Conservation (phyloP, 2,329 filamentous ascomycete species). For the Exophiala xenobiotica region DNA sequence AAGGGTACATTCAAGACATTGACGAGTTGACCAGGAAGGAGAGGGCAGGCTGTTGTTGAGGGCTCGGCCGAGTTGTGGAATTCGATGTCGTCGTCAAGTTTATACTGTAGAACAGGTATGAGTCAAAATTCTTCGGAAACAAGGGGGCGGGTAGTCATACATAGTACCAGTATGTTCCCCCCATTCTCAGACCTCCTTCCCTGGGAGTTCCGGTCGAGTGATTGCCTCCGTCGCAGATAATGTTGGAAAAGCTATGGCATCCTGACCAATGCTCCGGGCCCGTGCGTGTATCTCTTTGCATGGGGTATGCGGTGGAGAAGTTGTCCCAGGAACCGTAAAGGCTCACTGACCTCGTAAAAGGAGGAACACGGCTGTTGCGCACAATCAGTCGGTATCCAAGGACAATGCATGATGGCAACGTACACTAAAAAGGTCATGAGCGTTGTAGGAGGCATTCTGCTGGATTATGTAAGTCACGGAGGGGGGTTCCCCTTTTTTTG, state of each 20-base stretch:
- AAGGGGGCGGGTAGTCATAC: slow-evolving; percentile 55
- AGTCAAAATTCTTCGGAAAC: slow-evolving; percentile 2
- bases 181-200: slow-evolving; percentile 84
- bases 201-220: slow-evolving; percentile 53
- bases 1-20: slow-evolving; percentile 81
- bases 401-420: slow-evolving; percentile 13
- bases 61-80: slow-evolving; percentile 70
- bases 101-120: slow-evolving; percentile 61
- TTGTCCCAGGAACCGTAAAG: slow-evolving; percentile 95
- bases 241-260: slow-evolving; percentile 81
- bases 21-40: slow-evolving; percentile 82
- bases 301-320: slow-evolving; percentile 73
- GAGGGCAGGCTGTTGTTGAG: slow-evolving; percentile 75
- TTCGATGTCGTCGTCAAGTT: slow-evolving; percentile 75
- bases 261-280: slow-evolving; percentile 79
- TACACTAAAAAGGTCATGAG: slow-evolving; percentile 37
- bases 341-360: slow-evolving; percentile 61
- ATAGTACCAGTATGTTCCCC: slow-evolving; percentile 93
- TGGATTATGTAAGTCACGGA: slow-evolving; percentile 11
- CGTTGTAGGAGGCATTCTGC: slow-evolving; percentile 31
- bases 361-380: slow-evolving; percentile 36
- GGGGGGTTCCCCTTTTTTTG: slow-evolving; percentile 1
- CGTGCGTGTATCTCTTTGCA: slow-evolving; percentile 76
- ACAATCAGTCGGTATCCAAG: slow-evolving; percentile 26
- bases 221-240: slow-evolving; percentile 73